Evolutionary conservation across 2,329 filamentous ascomycete species (phyloP), one percentile per base, ranked within the genome.

Genomic region (Nectriaceae sp.): DNA sequence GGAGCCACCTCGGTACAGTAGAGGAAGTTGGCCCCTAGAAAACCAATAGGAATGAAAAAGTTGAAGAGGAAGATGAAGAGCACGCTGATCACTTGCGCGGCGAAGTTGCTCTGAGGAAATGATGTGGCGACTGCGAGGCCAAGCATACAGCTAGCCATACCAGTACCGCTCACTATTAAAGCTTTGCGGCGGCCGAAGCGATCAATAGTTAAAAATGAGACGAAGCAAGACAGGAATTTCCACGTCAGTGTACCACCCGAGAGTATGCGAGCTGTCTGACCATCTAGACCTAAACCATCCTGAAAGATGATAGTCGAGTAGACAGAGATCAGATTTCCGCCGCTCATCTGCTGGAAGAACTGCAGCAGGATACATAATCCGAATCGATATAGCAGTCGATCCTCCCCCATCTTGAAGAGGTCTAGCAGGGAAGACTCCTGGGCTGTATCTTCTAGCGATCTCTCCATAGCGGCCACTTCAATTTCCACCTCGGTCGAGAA

Each of bases 1-100:
- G 75, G 73, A 52, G 80, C 79, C 38, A 81, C 72, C 47, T 80
- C 75, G 20, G 79, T 78, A 3, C 78, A 73, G 55, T 77, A 79
- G 58, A 81, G 61, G 79, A 82, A 86, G 10, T 83, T 83, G 33
- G 85, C 73, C 3, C 83, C 82, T 1, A 85, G 65, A 75, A 82
- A 85, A 5, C 81, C 83, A 0, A 83, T 83, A 3, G 83, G 84
- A 53, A 87, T 87, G 52, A 82, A 83, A 2, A 82, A 80, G 62
- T 87, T 87, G 67, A 85, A 88, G 3, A 83, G 75, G 70, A 88
- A 88, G 13, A 88, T 69, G 50, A 84, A 84, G 53, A 40, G 55
- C 3, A 56, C 48, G 5, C 61, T 46, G 5, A 56, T 47, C 33
- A 58, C 50, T 57, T 53, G 51, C 16, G 62, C 57, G 39, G 51